These are phyloP conservation scores for Tricladium varicosporioides DNA, from an alignment of 2,329 filamentous ascomycete species.

Conservation along the genomic window DNA sequence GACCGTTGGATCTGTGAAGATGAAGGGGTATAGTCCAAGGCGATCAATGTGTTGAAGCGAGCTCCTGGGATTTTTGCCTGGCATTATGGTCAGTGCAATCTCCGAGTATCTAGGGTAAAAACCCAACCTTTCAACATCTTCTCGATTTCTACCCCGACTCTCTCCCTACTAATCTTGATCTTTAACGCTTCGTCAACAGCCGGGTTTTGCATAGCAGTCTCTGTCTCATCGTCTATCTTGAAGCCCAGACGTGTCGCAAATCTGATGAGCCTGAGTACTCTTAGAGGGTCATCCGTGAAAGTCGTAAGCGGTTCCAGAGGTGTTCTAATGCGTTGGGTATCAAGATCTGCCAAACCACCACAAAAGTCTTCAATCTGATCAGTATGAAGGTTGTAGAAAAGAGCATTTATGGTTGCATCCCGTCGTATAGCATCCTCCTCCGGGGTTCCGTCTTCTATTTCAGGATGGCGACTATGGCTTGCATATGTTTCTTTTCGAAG, in stretches of 20 bases:
- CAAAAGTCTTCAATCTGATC: constrained; percentile 82
- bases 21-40: constrained; percentile 66
- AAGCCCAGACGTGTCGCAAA: constrained; percentile 87
- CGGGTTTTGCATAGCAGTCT: constrained; percentile 72
- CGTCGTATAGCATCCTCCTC: constrained; percentile 85
- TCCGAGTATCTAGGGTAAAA: constrained; percentile 15
- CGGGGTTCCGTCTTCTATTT: constrained; percentile 91
- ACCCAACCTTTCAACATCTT: constrained; percentile 78
- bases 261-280: constrained; percentile 81
- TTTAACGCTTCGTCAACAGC: constrained; percentile 77
- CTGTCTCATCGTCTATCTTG: constrained; percentile 67
- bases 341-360: constrained; percentile 73
- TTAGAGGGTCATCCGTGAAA: constrained; percentile 89
- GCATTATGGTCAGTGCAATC: constrained; percentile 15
- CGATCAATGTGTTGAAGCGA: constrained; percentile 65
- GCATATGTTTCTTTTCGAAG: constrained; percentile 87
- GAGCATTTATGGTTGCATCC: constrained; percentile 90
- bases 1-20: constrained; percentile 69
- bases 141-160: constrained; percentile 81
- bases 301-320: constrained; percentile 87
- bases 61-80: constrained; percentile 57
- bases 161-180: constrained; percentile 87
- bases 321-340: constrained; percentile 71
- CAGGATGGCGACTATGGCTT: constrained; percentile 83
- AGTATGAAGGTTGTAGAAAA: constrained; percentile 92